A percentile compares a stretch with the other conserved stretches of the same genome.
These are phyloP conservation scores for Fusarium sp. DNA, from an alignment of 2,329 filamentous ascomycete genomes.

Conservation along the genomic window DNA sequence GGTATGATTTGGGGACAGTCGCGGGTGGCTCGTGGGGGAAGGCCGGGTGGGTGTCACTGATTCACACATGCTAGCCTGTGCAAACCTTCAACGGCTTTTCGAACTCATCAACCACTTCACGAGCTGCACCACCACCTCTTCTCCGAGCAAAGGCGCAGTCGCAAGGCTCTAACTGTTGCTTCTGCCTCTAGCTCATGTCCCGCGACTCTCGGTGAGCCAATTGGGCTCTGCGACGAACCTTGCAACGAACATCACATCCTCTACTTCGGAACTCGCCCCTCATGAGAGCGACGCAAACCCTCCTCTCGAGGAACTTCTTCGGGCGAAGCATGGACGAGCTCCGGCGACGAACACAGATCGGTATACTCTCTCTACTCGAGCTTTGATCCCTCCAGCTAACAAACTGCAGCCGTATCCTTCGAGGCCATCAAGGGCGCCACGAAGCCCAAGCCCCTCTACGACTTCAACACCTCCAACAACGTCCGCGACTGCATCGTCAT, in stretches of 20 bases:
- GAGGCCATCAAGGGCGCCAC: conserved; percentile 76
- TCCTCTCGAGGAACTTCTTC: conserved; percentile 65
- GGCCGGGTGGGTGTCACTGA: background rate
- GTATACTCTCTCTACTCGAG: conserved; percentile 48
- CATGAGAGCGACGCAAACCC: conserved; percentile 62
- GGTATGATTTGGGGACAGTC: background rate
- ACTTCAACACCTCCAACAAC: conserved; percentile 66
- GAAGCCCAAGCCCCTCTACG: conserved; percentile 72
- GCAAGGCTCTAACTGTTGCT: background rate
- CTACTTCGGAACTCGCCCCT: conserved; percentile 13
- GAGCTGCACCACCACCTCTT: background rate
- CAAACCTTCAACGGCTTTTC: conserved; percentile 1
- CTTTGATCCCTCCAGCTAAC: background rate
- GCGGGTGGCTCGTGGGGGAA: background rate
- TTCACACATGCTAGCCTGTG: conserved; percentile 28
- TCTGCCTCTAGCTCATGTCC: conserved; percentile 32
- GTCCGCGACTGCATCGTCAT: conserved; percentile 77
- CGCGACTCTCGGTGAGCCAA: conserved; percentile 45
- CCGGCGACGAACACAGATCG: conserved; percentile 66
- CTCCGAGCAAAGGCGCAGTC: background rate
- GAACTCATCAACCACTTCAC: conserved; percentile 6
- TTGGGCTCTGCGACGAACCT: conserved; percentile 36
- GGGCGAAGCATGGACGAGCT: conserved; percentile 71
- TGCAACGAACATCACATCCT: background rate
- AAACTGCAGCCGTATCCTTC: conserved; percentile 70